phyloP scores from a whole-genome alignment of 2,329 filamentous ascomycete genomes.

The Leptographium lundbergii region DNA sequence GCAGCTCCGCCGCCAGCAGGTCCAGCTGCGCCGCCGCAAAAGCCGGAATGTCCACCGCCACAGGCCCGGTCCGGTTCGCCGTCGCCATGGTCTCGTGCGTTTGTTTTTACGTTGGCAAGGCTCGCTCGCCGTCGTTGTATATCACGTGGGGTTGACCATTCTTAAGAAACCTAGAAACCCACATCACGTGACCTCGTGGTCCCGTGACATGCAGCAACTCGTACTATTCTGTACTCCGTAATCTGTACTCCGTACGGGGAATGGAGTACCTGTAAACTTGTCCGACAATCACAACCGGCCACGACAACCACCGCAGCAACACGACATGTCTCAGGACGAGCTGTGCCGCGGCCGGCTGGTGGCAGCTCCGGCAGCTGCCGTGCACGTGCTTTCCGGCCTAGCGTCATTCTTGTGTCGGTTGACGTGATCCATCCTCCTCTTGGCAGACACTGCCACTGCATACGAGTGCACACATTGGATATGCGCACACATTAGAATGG shows the following conservation, averaged over 20 bases:
- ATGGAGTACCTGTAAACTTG: too few species aligned
- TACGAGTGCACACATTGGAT: too few species aligned
- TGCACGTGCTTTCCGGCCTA: not conserved
- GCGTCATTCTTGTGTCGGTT: not conserved
- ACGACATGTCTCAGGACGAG: too few species aligned
- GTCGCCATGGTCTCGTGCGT: not conserved
- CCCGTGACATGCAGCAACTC: too few species aligned
- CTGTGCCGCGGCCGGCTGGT: not conserved
- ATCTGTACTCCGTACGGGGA: too few species aligned
- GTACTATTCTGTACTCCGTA: too few species aligned
- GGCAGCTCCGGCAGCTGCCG: not conserved
- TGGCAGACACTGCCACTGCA: too few species aligned
- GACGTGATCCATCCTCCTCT: not conserved
- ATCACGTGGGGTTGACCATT: too few species aligned
- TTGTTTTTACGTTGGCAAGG: not conserved
- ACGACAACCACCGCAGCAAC: not conserved
- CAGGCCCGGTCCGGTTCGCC: not conserved
- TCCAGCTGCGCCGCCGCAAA: constrained; percentile 61
- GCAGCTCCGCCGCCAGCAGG: constrained; percentile 58
- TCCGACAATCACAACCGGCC: too few species aligned
- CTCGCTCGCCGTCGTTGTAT: too few species aligned
- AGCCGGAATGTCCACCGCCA: constrained; percentile 45
- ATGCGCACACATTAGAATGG: not conserved
- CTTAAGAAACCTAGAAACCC: too few species aligned
- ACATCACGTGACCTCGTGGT: too few species aligned